phyloP scores from a whole-genome alignment of 805 yeast genomes.

The Scheffersomyces coipomensis region DNA sequence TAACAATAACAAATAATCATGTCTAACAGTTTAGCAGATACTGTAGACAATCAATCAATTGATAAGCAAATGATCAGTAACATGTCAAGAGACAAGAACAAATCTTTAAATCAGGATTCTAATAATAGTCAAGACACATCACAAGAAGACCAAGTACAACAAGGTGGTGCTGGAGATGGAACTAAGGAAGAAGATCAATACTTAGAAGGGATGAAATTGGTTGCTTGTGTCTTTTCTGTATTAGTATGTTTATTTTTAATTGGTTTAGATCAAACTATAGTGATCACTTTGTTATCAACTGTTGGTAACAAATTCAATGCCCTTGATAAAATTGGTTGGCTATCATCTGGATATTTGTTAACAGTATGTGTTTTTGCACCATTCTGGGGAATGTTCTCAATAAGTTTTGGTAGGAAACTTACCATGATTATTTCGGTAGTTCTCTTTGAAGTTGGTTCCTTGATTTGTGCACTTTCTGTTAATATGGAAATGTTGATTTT shows the following conservation, averaged over 20 bases:
- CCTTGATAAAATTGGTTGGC: conserved; percentile 58
- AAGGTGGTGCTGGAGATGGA: conserved; percentile 44
- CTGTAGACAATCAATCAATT: too few species aligned
- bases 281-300: conserved; percentile 47
- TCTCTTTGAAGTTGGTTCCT: conserved; percentile 62
- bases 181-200: conserved; percentile 35
- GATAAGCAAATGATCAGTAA: too few species aligned
- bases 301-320: conserved; percentile 50
- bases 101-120: too few species aligned
- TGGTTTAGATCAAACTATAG: conserved; percentile 65
- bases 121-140: too few species aligned
- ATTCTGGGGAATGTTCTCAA: conserved; percentile 58
- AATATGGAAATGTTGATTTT: conserved; percentile 63
- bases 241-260: conserved; percentile 32
- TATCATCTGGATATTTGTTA: conserved; percentile 52
- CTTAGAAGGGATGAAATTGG: conserved; percentile 24
- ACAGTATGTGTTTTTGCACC: conserved; percentile 54
- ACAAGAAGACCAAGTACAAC: too few species aligned
- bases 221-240: conserved; percentile 24
- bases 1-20: too few species aligned
- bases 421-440: conserved; percentile 47
- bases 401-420: conserved; percentile 56
- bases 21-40: too few species aligned
- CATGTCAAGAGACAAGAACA: too few species aligned
- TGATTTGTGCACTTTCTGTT: conserved; percentile 53